A percentile compares a stretch with the other conserved stretches of the same genome.
These are phyloP conservation scores for Fraxinus albicans DNA, from an alignment of 305 asterid species.

Conservation along the genomic window DNA sequence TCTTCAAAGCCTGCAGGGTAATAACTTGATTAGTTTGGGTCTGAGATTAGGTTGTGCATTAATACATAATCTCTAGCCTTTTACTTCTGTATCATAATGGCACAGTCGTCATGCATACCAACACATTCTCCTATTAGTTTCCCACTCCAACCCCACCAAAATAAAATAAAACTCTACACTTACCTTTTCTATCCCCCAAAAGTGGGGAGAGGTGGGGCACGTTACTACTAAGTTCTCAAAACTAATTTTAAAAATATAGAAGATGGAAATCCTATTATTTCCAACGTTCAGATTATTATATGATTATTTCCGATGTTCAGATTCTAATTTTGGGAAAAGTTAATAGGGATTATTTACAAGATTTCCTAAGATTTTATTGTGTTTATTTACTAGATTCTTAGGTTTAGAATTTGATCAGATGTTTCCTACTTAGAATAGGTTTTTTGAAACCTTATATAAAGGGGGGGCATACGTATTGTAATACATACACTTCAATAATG, in stretches of 20 bases:
- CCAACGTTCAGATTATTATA: not conserved
- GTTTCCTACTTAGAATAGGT: not conserved
- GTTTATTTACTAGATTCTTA: not conserved
- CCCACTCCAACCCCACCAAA: not conserved
- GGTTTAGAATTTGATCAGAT: not conserved
- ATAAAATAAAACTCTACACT: not conserved
- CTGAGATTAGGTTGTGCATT: not conserved
- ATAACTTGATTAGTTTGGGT: not conserved
- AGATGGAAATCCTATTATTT: not conserved
- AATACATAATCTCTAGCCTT: not conserved
- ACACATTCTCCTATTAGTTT: not conserved
- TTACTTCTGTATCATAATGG: not conserved
- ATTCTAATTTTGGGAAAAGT: not conserved
- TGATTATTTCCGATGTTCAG: not conserved
- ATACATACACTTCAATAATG: not conserved
- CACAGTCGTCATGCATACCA: not conserved
- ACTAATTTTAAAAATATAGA: not conserved
- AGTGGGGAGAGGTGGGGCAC: not conserved
- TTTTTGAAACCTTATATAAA: not conserved
- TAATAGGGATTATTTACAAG: not conserved
- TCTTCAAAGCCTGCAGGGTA: constrained; percentile 54
- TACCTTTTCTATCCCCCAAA: not conserved
- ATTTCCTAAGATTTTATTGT: not conserved
- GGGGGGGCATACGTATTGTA: not conserved
- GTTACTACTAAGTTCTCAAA: not conserved